Percentiles rank a stretch among this genome's conserved stretches.
These are phyloP conservation scores for Saturnispora kantuleensis DNA, from an alignment of 805 yeast genomes.

Conservation along the genomic window DNA sequence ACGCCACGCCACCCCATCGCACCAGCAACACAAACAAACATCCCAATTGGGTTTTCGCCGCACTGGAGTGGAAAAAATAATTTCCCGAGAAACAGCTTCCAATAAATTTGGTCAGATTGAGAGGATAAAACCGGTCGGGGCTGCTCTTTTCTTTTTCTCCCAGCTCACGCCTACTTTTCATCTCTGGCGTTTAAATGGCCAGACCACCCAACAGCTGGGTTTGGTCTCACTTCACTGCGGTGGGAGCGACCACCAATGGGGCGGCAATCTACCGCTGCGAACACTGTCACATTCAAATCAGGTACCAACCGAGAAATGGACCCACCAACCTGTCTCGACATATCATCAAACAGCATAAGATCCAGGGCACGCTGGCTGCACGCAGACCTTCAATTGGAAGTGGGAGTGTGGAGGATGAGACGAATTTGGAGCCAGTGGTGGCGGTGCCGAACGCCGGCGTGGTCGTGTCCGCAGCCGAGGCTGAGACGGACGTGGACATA, in stretches of 20 bases:
- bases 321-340: constrained; percentile 29
- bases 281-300: constrained; percentile 21
- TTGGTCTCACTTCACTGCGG: constrained; percentile 25
- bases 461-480: too few species aligned
- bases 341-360: constrained; percentile 21
- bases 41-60: too few species aligned
- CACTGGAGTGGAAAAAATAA: too few species aligned
- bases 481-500: too few species aligned
- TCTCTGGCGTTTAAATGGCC: constrained; percentile 18
- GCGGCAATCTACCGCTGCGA: constrained; percentile 15
- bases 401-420: too few species aligned
- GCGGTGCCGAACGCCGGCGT: too few species aligned
- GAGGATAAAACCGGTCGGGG: constrained; percentile 7
- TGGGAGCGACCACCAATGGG: constrained; percentile 11
- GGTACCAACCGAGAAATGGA: constrained; percentile 27
- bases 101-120: too few species aligned
- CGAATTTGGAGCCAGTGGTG: too few species aligned
- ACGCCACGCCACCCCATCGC: too few species aligned
- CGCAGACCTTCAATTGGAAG: constrained; percentile 20
- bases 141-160: constrained; percentile 7
- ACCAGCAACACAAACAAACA: too few species aligned
- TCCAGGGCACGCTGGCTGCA: constrained; percentile 11
- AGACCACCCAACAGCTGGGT: constrained; percentile 30
- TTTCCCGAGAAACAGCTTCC: too few species aligned
- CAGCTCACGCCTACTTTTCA: neutral